Base-by-base conservation (phyloP, 2,329 filamentous ascomycete species). In the Emericellopsis cladophorae region DNA sequence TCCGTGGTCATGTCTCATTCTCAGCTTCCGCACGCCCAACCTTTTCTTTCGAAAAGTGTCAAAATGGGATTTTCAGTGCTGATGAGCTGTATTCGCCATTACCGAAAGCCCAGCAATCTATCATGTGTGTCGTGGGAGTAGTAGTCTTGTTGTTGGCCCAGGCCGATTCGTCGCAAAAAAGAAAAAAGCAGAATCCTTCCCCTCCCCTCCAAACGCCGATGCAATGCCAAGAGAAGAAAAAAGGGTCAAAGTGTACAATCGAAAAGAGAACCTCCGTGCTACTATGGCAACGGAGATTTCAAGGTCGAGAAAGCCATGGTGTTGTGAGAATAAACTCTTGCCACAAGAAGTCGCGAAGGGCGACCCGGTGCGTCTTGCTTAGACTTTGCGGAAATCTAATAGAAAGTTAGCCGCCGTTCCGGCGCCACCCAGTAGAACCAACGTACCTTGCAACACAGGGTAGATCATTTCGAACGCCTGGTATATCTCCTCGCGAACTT, bases 381-480 rank as follows among this genome's bases (percentile, higher is more conserved):
- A 76, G 48, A 75, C 65, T 59, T 76, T 76, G 53, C 72, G 70
- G 64, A 76, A 76, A 59, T 76, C 72, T 73, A 21, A 0, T 0
- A 9, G 31, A 4, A 12, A 5, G 42, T 52, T 44, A 51, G 44
- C 5, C 29, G 5, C 10, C 22, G 34, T 33, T 7, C 31, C 11
- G 15, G 21, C 4, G 12, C 5, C 49, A 42, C 15, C 12, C 18
- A 18, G 11, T 21, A 7, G 2, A 5, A 7, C 23, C 3, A 48
- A 65, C 71, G 52, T 67, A 88, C 84, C 84, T 72, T 88, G 85
- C 57, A 94, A 71, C 68, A 95, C 89, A 60, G 89, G 89, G 60
- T 95, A 95, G 68, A 95, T 95, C 79, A 93, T 84, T 68, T 94
- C 88, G 58, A 95, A 95, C 37, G 88, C 88, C 62, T 92, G 85